These are phyloP conservation scores for Pichia sp. DNA, from an alignment of 1,139 yeast genomes.

Conservation along the genomic window DNA sequence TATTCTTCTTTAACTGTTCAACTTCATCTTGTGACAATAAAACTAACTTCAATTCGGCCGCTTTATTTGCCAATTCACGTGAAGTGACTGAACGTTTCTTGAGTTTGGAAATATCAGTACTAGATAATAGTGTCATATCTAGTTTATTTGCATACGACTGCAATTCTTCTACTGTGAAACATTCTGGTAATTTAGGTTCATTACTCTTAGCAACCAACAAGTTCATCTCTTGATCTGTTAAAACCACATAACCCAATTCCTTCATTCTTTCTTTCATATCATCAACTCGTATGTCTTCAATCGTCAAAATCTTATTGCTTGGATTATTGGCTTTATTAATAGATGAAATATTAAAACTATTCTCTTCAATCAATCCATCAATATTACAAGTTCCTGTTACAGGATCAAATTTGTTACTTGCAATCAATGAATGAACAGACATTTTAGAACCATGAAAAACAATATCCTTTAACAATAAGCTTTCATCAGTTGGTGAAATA, in stretches of 20 bases:
- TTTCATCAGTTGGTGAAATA: constrained; percentile 7
- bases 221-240: constrained; percentile 30
- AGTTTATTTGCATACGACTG: constrained; percentile 20
- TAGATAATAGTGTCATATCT: constrained; percentile 28
- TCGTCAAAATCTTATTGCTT: neutral
- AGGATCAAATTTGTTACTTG: constrained; percentile 19
- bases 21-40: constrained; percentile 36
- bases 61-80: constrained; percentile 31
- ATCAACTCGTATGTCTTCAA: constrained; percentile 6
- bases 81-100: constrained; percentile 24
- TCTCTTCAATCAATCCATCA: constrained; percentile 2
- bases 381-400: constrained; percentile 2
- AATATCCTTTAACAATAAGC: neutral
- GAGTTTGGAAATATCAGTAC: constrained; percentile 24
- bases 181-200: constrained; percentile 8
- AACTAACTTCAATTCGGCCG: constrained; percentile 42
- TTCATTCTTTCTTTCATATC: constrained; percentile 19
- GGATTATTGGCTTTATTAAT: neutral
- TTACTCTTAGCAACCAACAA: constrained; percentile 6
- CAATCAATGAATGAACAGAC: constrained; percentile 6
- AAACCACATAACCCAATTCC: constrained; percentile 36
- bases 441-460: neutral
- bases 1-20: constrained; percentile 13
- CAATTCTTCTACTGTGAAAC: constrained; percentile 12
- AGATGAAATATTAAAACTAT: constrained; percentile 18